phyloP scores from a whole-genome alignment of 495 filamentous ascomycete genomes.

The Penicillium nucicola region DNA sequence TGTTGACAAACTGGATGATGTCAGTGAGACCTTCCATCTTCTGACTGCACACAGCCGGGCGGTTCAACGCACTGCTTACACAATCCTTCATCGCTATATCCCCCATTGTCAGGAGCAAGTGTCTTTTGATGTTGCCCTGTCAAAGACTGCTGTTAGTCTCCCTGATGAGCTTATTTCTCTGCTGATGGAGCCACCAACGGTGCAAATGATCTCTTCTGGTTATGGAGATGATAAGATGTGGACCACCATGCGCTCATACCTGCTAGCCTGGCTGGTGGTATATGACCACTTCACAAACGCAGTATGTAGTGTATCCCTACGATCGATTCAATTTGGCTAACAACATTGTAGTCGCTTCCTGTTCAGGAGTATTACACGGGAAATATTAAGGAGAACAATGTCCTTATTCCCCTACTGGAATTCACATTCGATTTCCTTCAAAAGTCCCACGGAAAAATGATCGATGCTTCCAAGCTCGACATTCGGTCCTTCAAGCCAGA shows the following conservation, averaged over 20 bases:
- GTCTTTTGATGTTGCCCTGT: slow-evolving; percentile 75
- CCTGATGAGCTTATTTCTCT: slow-evolving; percentile 70
- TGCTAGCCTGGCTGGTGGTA: slow-evolving; percentile 88
- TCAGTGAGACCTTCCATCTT: slow-evolving; percentile 63
- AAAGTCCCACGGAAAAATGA: slow-evolving; percentile 60
- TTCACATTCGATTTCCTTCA: slow-evolving; percentile 83
- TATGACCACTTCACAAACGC: slow-evolving; percentile 83
- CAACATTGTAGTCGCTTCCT: slow-evolving; percentile 57
- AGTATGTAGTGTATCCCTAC: slow-evolving; percentile 34
- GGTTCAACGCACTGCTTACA: slow-evolving; percentile 78
- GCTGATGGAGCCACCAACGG: slow-evolving; percentile 49
- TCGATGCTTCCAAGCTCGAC: slow-evolving; percentile 65
- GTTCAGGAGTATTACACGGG: slow-evolving; percentile 75
- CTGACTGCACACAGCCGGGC: slow-evolving; percentile 70
- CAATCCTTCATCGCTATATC: slow-evolving; percentile 73
- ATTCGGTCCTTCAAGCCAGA: slow-evolving; percentile 66
- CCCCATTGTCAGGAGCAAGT: slow-evolving; percentile 75
- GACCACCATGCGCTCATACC: slow-evolving; percentile 62
- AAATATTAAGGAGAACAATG: slow-evolving; percentile 69
- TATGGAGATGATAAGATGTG: slow-evolving; percentile 39
- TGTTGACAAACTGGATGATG: slow-evolving; percentile 49
- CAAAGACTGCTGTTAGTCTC: slow-evolving; percentile 64
- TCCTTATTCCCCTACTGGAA: slow-evolving; percentile 64
- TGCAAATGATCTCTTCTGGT: slow-evolving; percentile 46
- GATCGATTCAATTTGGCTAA: slow-evolving; percentile 10